Conservation (phyloP, 805 yeast species). For the Monosporozyma siamensis region DNA sequence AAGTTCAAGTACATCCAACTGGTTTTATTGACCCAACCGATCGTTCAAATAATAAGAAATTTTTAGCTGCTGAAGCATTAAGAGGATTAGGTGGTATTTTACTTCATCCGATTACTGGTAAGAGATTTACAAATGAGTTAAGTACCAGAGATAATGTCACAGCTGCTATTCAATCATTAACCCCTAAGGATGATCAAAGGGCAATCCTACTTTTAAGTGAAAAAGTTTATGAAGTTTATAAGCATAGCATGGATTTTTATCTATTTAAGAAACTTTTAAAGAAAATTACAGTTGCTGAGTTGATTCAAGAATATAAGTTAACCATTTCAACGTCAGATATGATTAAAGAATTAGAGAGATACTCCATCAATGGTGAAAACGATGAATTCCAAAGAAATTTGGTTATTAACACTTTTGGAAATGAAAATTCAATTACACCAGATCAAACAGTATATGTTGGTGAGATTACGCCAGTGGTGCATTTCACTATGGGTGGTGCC, state of each 20-base stretch:
- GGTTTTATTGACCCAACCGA: slow-evolving; percentile 44
- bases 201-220: slow-evolving; percentile 35
- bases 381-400: slow-evolving; percentile 33
- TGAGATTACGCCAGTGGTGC: slow-evolving; percentile 51
- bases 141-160: slow-evolving; percentile 47
- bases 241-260: slow-evolving; percentile 46
- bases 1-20: slow-evolving; percentile 57
- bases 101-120: slow-evolving; percentile 36
- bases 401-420: slow-evolving; percentile 27
- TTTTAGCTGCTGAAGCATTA: slow-evolving; percentile 53
- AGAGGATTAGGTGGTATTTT: slow-evolving; percentile 53
- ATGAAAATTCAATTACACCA: slow-evolving; percentile 20
- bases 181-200: slow-evolving; percentile 24
- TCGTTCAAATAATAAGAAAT: slow-evolving; percentile 37
- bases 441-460: slow-evolving; percentile 36
- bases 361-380: slow-evolving; percentile 13
- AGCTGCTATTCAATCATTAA: slow-evolving; percentile 31
- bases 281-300: slow-evolving; percentile 25
- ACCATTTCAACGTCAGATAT: slow-evolving; percentile 18
- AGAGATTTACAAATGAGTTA: slow-evolving; percentile 46
- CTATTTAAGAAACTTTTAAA: slow-evolving; percentile 31
- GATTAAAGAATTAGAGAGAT: slow-evolving; percentile 15
- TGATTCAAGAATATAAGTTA: slow-evolving; percentile 19
- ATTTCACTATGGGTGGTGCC: slow-evolving; percentile 62
- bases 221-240: slow-evolving; percentile 37